Evolutionary conservation across 371 early-diverging fungal species (phyloP).

Genomic region (Saksenaea oblongispora): DNA sequence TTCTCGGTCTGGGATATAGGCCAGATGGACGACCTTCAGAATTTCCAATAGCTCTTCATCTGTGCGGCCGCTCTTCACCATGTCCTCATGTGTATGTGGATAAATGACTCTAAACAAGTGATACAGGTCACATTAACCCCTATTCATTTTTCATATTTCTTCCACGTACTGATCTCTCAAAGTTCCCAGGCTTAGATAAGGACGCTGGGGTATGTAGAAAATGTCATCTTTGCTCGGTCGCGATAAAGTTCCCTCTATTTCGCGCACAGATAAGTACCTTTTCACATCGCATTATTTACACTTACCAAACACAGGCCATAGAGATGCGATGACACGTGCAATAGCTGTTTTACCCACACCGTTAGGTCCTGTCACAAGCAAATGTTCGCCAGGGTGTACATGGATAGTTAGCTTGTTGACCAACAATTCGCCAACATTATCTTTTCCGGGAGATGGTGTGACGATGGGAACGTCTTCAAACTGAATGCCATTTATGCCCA

Average conservation of each 20-base stretch:
- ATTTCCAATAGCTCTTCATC: slow-evolving; percentile 78
- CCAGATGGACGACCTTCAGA: slow-evolving; percentile 72
- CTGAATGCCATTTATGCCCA: slow-evolving; percentile 44
- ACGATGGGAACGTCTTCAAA: slow-evolving; percentile 72
- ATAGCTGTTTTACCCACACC: slow-evolving; percentile 84
- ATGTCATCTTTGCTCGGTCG: slow-evolving; percentile 70
- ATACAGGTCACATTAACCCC: background rate
- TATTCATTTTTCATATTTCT: background rate
- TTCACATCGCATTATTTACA: background rate
- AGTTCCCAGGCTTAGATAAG: slow-evolving; percentile 84
- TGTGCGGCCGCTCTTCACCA: slow-evolving; percentile 71
- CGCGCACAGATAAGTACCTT: background rate
- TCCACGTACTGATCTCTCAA: slow-evolving; percentile 77
- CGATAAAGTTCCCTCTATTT: slow-evolving; percentile 61
- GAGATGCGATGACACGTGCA: slow-evolving; percentile 77
- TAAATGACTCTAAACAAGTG: slow-evolving; percentile 65
- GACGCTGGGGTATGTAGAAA: slow-evolving; percentile 89
- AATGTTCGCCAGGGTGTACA: slow-evolving; percentile 67
- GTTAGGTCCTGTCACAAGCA: slow-evolving; percentile 79
- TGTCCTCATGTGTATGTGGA: slow-evolving; percentile 81
- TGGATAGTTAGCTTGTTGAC: slow-evolving; percentile 61
- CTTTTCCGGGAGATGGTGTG: slow-evolving; percentile 64
- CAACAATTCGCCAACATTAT: slow-evolving; percentile 65
- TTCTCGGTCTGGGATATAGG: slow-evolving; percentile 77
- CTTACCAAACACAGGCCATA: slow-evolving; percentile 86